phyloP scores from a whole-genome alignment of 108 stramenopile genomes.

The Pseudonitzschia multiseries region DNA sequence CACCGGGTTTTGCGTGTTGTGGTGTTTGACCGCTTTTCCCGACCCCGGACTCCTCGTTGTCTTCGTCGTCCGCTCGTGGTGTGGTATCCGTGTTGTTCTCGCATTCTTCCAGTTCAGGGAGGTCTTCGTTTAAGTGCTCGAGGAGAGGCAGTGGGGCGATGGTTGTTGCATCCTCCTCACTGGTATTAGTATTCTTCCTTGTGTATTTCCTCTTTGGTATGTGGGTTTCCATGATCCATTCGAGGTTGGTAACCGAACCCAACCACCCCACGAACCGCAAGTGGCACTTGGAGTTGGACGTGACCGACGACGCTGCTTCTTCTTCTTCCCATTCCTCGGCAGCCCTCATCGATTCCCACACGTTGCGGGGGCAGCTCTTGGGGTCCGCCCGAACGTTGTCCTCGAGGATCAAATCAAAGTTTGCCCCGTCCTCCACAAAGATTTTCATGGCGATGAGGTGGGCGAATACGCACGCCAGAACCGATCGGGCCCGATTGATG shows the following conservation, averaged over 20 bases:
- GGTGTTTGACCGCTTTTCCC: conserved; percentile 6
- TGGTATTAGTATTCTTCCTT: neutral
- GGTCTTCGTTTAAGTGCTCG: conserved; percentile 48
- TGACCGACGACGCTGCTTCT: neutral
- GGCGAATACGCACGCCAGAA: conserved; percentile 78
- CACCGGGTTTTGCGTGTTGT: conserved; percentile 58
- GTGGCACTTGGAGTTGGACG: conserved; percentile 40
- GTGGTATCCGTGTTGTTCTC: neutral
- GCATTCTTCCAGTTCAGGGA: conserved; percentile 12
- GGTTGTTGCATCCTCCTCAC: conserved; percentile 1
- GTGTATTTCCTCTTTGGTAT: conserved; percentile 39
- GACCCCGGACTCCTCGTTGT: conserved; percentile 20
- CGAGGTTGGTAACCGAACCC: conserved; percentile 69
- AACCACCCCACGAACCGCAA: conserved; percentile 86
- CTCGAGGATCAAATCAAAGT: conserved; percentile 83
- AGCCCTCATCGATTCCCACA: conserved; percentile 58
- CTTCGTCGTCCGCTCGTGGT: conserved; percentile 9
- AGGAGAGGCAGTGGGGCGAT: conserved; percentile 68
- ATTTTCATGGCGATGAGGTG: conserved; percentile 82
- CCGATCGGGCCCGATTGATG: conserved; percentile 76
- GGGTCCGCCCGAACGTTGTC: conserved; percentile 76
- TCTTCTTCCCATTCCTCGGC: conserved; percentile 23
- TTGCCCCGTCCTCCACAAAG: conserved; percentile 29
- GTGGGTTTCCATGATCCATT: conserved; percentile 68
- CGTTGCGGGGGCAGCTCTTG: conserved; percentile 46